Conservation (phyloP, 805 yeast genomes). For the Zygosaccharomyces lentus region DNA sequence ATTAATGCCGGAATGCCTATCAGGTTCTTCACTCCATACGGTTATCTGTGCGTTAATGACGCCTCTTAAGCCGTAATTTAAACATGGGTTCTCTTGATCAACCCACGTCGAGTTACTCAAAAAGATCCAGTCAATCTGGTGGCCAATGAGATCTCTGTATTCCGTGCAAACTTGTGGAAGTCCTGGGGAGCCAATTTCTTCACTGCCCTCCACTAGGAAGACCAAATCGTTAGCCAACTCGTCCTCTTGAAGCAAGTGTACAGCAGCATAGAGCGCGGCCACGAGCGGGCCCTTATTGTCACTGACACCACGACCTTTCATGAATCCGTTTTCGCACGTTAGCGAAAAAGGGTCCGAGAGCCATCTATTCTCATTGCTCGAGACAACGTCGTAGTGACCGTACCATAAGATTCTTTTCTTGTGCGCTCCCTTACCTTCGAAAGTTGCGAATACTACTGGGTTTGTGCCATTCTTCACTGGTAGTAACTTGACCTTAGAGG, state of each 20-base stretch:
- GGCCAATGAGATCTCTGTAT: constrained; percentile 53
- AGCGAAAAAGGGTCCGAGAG: constrained; percentile 70
- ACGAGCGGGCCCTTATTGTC: constrained; percentile 93
- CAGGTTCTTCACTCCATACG: constrained; percentile 70
- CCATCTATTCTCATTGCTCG: constrained; percentile 63
- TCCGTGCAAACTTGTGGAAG: constrained; percentile 62
- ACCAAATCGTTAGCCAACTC: constrained; percentile 67
- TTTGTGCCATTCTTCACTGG: constrained; percentile 69
- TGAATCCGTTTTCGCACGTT: constrained; percentile 74
- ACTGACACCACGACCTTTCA: constrained; percentile 88
- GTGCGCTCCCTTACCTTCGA: constrained; percentile 39
- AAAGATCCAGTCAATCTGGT: constrained; percentile 78
- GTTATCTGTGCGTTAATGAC: constrained; percentile 76
- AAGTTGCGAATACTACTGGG: constrained; percentile 78
- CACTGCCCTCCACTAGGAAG: constrained; percentile 90
- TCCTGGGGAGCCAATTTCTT: constrained; percentile 88
- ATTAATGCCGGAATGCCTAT: constrained; percentile 93
- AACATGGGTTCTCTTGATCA: constrained; percentile 81
- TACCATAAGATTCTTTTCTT: constrained; percentile 69
- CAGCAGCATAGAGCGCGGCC: constrained; percentile 84
- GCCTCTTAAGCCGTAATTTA: constrained; percentile 93
- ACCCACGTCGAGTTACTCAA: constrained; percentile 93
- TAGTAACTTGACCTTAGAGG: constrained; percentile 57
- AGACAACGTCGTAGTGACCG: constrained; percentile 95
- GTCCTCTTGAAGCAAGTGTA: constrained; percentile 52